These are phyloP conservation scores for Stenogyne calaminthoides DNA, from an alignment of 305 asterid species.

Conservation along the genomic window DNA sequence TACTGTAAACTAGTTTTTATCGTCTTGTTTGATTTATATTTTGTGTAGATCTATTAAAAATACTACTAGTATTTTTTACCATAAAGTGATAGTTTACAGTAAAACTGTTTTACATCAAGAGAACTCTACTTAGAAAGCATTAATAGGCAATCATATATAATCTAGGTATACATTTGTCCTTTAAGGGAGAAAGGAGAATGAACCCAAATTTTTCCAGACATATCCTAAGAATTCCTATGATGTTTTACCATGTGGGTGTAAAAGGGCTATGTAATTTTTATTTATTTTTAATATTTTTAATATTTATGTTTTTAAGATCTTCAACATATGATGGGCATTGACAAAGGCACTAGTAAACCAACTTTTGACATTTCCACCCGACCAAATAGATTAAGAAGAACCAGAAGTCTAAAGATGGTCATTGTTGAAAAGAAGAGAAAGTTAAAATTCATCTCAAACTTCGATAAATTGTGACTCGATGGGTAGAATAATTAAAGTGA, in stretches of 20 bases:
- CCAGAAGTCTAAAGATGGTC: conserved; percentile 28
- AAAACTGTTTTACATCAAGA: too few relatives aligned
- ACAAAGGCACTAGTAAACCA: background rate
- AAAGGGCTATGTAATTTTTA: background rate
- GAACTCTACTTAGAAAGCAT: background rate
- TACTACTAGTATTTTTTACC: too few relatives aligned
- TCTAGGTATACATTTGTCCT: background rate
- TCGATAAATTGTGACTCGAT: conserved; percentile 19
- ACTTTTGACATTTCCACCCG: conserved; percentile 11
- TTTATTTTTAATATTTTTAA: too few relatives aligned
- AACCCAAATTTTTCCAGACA: background rate
- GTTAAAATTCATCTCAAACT: conserved; percentile 20
- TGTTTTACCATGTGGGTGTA: background rate
- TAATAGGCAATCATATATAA: background rate
- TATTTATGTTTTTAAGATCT: background rate
- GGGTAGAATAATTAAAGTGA: conserved; percentile 1
- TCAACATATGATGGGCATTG: too few relatives aligned
- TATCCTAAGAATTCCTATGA: background rate
- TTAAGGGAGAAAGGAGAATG: background rate
- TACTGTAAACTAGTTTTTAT: too few relatives aligned
- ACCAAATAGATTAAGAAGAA: conserved; percentile 15
- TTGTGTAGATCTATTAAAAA: too few relatives aligned
- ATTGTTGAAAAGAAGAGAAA: conserved; percentile 39
- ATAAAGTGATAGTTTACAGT: too few relatives aligned
- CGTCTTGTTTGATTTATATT: too few relatives aligned